Conservation (phyloP, 148 eudicot species). For the Selenicereus undatus region DNA sequence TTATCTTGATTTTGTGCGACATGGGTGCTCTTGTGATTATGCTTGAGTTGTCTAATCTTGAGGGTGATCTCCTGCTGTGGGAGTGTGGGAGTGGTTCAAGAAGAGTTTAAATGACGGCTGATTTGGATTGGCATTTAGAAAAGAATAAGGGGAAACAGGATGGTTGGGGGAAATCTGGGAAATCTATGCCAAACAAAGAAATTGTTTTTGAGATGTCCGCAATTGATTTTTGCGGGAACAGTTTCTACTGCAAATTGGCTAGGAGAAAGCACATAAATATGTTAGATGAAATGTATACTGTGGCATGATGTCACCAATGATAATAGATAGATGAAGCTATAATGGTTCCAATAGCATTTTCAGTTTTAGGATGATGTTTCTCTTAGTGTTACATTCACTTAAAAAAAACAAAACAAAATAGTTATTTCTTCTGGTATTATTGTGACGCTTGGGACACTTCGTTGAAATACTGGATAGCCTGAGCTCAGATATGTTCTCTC, state of each 20-base stretch:
- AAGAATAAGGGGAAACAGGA: no score
- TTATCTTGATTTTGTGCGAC: no score
- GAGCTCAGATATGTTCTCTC: slow-evolving; percentile 3
- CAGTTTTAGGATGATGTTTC: not conserved
- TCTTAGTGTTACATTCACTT: not conserved
- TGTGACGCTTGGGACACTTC: not conserved
- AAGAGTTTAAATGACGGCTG: no score
- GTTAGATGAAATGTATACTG: not conserved
- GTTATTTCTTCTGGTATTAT: not conserved
- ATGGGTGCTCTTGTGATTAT: no score
- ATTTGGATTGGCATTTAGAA: no score
- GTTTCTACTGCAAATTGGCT: not conserved
- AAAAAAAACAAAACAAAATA: no score
- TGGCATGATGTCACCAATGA: not conserved
- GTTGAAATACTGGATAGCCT: not conserved
- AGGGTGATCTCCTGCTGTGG: no score
- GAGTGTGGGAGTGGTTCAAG: no score
- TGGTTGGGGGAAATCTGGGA: no score
- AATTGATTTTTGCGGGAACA: not conserved
- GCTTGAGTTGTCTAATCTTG: no score
- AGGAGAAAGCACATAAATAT: not conserved
- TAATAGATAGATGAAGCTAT: not conserved
- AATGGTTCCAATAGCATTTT: not conserved
- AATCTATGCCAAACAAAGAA: no score
- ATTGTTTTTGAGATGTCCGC: not conserved